Percentiles rank a stretch among this genome's conserved stretches.
Evolutionary conservation across 1,284 basidiomycete species (phyloP).

Genomic region (Peniophora sp.): DNA sequence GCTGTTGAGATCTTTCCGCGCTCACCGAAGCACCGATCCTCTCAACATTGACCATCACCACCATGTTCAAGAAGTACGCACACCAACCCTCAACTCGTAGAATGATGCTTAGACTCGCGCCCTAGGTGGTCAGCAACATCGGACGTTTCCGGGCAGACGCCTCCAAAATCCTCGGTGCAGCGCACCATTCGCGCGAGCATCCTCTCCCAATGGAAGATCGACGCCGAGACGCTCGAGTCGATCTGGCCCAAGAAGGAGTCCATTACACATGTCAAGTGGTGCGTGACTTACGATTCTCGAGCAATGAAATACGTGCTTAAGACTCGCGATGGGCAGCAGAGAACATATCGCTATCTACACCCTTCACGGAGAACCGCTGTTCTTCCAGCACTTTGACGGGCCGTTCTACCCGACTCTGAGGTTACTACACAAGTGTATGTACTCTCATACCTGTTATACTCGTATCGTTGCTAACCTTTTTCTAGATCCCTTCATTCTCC

Average conservation of each 20-base stretch:
- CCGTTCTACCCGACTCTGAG: conserved; percentile 86
- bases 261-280: conserved; percentile 93
- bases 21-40: no score
- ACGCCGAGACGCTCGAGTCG: conserved; percentile 75
- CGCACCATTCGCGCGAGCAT: conserved; percentile 79
- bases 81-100: not conserved
- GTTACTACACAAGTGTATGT: conserved; percentile 86
- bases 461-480: conserved; percentile 1
- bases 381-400: conserved; percentile 97
- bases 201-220: conserved; percentile 81
- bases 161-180: conserved; percentile 92
- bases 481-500: conserved; percentile 86
- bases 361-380: conserved; percentile 78
- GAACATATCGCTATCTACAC: conserved; percentile 94
- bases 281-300: conserved; percentile 25
- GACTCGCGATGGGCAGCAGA: conserved; percentile 51
- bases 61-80: conserved; percentile 57
- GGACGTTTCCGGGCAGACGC: conserved; percentile 90
- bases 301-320: conserved; percentile 3
- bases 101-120: not conserved
- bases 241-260: conserved; percentile 99
- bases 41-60: not conserved
- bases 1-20: no score
- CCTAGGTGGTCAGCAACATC: conserved; percentile 77
- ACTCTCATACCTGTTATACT: conserved; percentile 3